Evolutionary conservation across 164 flowering plant genomes (phyloP), one percentile per base, ranked within the genome.

Genomic region (Stephania cephalantha): DNA sequence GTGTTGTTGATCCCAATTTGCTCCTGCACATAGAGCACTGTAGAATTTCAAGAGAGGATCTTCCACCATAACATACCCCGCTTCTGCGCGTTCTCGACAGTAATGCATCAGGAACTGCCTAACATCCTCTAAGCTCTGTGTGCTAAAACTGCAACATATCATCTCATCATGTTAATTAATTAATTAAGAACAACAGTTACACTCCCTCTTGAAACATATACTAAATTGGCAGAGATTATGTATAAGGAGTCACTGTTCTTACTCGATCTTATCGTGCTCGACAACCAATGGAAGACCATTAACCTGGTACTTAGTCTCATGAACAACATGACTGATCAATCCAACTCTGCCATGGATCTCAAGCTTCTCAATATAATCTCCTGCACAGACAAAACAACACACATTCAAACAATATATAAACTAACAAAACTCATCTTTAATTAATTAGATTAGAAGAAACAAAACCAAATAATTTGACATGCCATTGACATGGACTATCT

Each of bases 291-390:
- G 77, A 12, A 35, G 4, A n/a, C 13, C 77, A 68, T 52, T n/a
- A 4, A 6, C 46, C 61, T 42, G 22, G 7, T 6, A 17, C 45
- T 15, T 77, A 15, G 50, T 74, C 58, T 79, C 82, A 11, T 81
- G 80, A 79, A 87, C 73, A 2, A 87, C 91, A 68, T 90, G 93
- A 58, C 81, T 79, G 73, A 90, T 77, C 58, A 82, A 44, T 1
- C 90, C 91, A 15, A 85, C 66, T 74, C 82, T 82, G 65, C 94
- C 94, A 80, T 87, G 89, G 70, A 90, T 78, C 79, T 86, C 90
- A 31, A 90, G 88, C 76, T 79, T 88, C 20, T 76, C 75, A 4
- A 77, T 74, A 35, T 35, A 35, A 35, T 35, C 42, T 4, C 42
- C 42, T 74, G 58, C 35, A 12, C 25, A 22, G n/a, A 0, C 25